Conservation (phyloP, 2,329 filamentous ascomycete genomes). For the Verticillium albo-atrum region DNA sequence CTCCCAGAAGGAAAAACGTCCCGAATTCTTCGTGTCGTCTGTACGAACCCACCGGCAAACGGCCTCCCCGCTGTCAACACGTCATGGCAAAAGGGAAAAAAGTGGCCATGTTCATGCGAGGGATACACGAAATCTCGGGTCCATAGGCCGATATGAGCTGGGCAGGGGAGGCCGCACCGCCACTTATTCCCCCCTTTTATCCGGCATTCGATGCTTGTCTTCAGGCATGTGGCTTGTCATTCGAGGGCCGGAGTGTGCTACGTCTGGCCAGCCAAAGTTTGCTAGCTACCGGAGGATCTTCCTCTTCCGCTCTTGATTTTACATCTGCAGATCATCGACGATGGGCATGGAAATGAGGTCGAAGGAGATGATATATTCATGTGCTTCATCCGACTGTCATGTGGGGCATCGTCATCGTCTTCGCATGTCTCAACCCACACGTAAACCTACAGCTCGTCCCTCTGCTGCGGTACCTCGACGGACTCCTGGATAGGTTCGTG, state of each 20-base stretch:
- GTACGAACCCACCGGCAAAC: background rate
- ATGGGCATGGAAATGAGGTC: background rate
- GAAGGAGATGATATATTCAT: background rate
- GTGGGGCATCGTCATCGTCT: background rate
- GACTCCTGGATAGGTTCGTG: background rate
- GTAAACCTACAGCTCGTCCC: constrained; percentile 33
- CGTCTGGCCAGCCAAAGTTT: background rate
- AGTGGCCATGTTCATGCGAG: background rate
- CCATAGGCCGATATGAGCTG: background rate
- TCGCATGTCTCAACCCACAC: background rate
- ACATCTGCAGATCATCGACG: background rate
- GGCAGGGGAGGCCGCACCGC: background rate
- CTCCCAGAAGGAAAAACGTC: background rate
- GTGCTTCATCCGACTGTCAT: background rate
- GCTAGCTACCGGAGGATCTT: background rate
- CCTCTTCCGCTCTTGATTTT: background rate
- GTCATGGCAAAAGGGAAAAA: background rate
- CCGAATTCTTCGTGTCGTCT: background rate
- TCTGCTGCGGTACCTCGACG: constrained; percentile 21
- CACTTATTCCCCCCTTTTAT: background rate
- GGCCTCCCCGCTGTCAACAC: background rate
- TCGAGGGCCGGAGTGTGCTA: background rate
- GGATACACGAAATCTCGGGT: background rate
- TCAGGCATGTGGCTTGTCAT: background rate
- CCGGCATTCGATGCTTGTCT: background rate